A percentile compares a stretch with the other conserved stretches of the same genome.
These are phyloP conservation scores for Bipolaris oryzae DNA, from an alignment of 2,329 filamentous ascomycete species.

Conservation along the genomic window DNA sequence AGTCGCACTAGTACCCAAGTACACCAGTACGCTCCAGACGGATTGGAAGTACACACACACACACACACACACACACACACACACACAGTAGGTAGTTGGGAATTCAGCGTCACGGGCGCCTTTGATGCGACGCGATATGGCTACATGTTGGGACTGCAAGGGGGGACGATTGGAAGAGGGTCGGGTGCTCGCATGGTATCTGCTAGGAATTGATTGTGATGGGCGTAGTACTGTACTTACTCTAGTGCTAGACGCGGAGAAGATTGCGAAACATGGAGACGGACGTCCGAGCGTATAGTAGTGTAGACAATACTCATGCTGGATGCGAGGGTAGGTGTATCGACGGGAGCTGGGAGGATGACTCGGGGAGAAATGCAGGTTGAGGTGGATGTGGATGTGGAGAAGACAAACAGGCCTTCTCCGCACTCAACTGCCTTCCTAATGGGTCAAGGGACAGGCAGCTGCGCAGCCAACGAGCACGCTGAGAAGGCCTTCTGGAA, in stretches of 20 bases:
- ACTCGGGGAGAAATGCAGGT: neutral
- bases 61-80: too few relatives aligned
- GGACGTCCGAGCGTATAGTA: neutral
- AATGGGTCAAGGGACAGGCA: neutral
- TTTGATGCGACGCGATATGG: neutral
- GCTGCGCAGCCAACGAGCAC: neutral
- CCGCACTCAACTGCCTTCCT: neutral
- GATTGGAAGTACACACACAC: too few relatives aligned
- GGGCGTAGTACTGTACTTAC: neutral
- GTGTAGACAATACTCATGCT: too few relatives aligned
- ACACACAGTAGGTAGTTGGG: too few relatives aligned
- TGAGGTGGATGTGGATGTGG: too few relatives aligned
- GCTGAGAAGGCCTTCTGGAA: slow-evolving; percentile 6
- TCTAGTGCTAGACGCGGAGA: neutral
- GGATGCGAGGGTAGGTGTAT: too few relatives aligned
- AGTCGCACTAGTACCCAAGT: neutral
- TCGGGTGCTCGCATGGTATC: neutral
- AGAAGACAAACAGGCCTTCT: neutral
- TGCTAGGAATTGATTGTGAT: neutral
- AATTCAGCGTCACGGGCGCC: neutral
- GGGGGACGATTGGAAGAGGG: neutral
- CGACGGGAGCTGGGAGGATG: too few relatives aligned
- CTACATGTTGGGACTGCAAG: neutral
- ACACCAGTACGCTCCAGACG: neutral
- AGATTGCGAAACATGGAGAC: neutral